Base-by-base conservation (phyloP, 768 basidiomycete species). In the Calocera viscosa region DNA sequence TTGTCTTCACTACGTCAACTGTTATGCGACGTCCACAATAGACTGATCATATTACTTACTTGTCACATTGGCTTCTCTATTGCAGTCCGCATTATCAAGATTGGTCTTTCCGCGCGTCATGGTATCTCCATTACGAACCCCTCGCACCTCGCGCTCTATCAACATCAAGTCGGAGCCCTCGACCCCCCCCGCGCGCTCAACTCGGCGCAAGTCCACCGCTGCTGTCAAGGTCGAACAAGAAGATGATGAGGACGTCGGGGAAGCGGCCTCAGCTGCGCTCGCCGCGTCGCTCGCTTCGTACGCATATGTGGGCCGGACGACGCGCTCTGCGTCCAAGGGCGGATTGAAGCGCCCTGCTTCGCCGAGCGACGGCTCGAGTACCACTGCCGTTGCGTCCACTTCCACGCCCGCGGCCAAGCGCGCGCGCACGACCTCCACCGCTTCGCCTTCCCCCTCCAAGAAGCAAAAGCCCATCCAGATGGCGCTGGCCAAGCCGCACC, bases 391-490 rank as follows among this genome's bases (percentile, higher is more conserved):
- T 7, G 30, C 26, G 26, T 28, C 53, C 24, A 26, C 53, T 26
- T 60, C 53, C 10, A 60, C 53, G 7, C 53, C 53, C 11, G 30
- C 30, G 24, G 26, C 26, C 2, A 60, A 60, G 30, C 53, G 53
- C 10, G 53, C 53, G 30, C 53, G 53, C 30, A 60, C 53, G 16
- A 60, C 70, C 33, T 74, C 73, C 66, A 71, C 70, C 47, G 49
- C 69, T 49, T 75, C 73, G n/a, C 60, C 71, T 28, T 69, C 72
- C 16, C 80, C 79, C 0, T 81, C 83, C 1, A 79, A 79, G 70
- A 89, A 87, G 73, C 72, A 73, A 1, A 89, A 86, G 72, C 73
- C 78, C 1, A 81, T 87, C n/a, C 80, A 78, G 65, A 81, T 82
- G 67, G 73, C 79, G 0, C 76, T 91, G 24, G 80, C 75, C 1